phyloP scores from a whole-genome alignment of 1,284 basidiomycete genomes.

The Fomes fomentarius region DNA sequence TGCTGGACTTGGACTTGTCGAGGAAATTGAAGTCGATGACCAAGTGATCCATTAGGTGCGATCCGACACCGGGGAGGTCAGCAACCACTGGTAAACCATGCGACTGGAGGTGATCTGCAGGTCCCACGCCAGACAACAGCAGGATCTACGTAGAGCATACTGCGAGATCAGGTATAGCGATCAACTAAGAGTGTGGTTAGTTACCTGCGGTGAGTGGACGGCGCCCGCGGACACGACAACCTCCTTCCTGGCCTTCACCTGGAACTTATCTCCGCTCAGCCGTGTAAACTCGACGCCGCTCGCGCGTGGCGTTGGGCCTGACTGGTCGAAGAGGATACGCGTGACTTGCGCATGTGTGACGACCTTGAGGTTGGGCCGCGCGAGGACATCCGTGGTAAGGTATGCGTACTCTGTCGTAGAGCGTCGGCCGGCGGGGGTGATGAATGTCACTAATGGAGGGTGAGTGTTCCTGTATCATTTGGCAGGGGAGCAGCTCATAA shows the following conservation, averaged over 20 bases:
- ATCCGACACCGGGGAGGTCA: conserved; percentile 62
- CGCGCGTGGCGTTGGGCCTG: conserved; percentile 44
- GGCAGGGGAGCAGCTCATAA: too few species aligned
- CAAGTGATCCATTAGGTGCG: conserved; percentile 62
- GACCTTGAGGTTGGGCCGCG: conserved; percentile 64
- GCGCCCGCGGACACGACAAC: conserved; percentile 67
- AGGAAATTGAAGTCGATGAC: conserved; percentile 51
- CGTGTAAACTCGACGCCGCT: conserved; percentile 63
- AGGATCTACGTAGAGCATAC: conserved; percentile 57
- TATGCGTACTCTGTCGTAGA: conserved; percentile 68
- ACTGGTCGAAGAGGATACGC: conserved; percentile 59
- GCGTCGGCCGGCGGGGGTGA: conserved; percentile 50
- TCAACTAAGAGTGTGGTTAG: too few species aligned
- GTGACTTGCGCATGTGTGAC: conserved; percentile 56
- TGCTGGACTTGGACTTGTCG: conserved; percentile 44
- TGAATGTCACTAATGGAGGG: conserved; percentile 72
- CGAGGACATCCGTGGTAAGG: conserved; percentile 61
- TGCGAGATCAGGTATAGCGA: too few species aligned
- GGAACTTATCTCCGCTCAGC: conserved; percentile 39
- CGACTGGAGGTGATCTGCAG: conserved; percentile 51
- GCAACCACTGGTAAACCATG: conserved; percentile 53
- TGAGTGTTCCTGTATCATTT: background rate
- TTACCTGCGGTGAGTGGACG: conserved; percentile 62
- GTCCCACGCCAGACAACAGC: conserved; percentile 72
- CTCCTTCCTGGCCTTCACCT: conserved; percentile 55